Evolutionary conservation across 2,329 filamentous ascomycete genomes (phyloP).

Genomic region (Botrytis fragariae): DNA sequence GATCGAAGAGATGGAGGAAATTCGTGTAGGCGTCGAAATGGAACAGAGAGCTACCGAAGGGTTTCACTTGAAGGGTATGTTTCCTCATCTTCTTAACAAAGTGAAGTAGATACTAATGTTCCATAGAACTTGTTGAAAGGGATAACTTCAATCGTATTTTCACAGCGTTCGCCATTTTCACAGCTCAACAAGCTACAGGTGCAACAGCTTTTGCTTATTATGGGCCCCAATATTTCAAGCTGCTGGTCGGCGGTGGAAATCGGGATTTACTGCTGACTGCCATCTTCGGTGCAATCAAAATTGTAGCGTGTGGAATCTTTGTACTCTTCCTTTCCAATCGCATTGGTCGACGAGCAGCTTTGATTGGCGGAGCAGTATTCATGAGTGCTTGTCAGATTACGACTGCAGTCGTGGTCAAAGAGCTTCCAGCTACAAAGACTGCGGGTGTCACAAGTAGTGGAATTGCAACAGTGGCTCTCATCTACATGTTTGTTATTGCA

Average conservation of each 20-base stretch:
- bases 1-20: background rate
- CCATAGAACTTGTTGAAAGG: slow-evolving; percentile 22
- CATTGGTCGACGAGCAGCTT: slow-evolving; percentile 44
- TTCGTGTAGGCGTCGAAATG: slow-evolving; percentile 42
- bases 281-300: slow-evolving; percentile 53
- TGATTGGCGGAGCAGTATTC: slow-evolving; percentile 34
- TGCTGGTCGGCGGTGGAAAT: slow-evolving; percentile 47
- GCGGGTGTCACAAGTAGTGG: background rate
- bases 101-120: background rate
- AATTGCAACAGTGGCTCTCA: background rate
- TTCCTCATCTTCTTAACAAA: background rate
- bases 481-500: background rate
- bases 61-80: slow-evolving; percentile 30
- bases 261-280: slow-evolving; percentile 50
- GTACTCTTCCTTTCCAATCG: slow-evolving; percentile 53
- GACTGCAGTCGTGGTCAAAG: background rate
- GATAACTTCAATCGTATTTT: slow-evolving; percentile 32
- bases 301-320: slow-evolving; percentile 49
- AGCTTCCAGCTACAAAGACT: background rate
- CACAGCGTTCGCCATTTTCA: slow-evolving; percentile 21
- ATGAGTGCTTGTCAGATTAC: background rate
- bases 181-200: slow-evolving; percentile 47
- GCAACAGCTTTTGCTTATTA: slow-evolving; percentile 50
- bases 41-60: slow-evolving; percentile 47
- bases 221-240: slow-evolving; percentile 51